Evolutionary conservation across 495 filamentous ascomycete genomes (phyloP).

Genomic region (Penicillium egyptiacum): DNA sequence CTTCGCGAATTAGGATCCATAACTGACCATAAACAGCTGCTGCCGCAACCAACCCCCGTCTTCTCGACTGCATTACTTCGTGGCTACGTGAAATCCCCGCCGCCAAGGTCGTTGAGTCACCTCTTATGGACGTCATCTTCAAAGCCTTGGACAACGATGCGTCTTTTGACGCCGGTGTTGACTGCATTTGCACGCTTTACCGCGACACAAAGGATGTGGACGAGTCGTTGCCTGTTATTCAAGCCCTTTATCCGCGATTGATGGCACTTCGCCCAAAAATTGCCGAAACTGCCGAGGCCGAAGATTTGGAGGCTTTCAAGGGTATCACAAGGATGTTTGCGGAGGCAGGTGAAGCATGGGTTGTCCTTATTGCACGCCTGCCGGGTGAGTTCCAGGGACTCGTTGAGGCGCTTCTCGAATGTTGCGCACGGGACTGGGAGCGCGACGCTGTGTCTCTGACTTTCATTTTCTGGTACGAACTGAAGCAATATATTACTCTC

Average conservation of each 20-base stretch:
- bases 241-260: constrained; percentile 79
- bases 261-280: constrained; percentile 80
- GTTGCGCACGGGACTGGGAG: constrained; percentile 80
- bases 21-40: constrained; percentile 37
- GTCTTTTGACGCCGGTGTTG: constrained; percentile 87
- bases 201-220: constrained; percentile 87
- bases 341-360: constrained; percentile 93
- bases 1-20: neutral
- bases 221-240: constrained; percentile 78
- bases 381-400: constrained; percentile 79
- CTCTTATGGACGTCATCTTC: constrained; percentile 78
- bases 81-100: constrained; percentile 93
- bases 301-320: constrained; percentile 85
- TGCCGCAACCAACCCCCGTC: constrained; percentile 82
- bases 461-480: constrained; percentile 96
- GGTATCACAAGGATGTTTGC: constrained; percentile 86
- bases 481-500: constrained; percentile 92
- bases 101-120: constrained; percentile 77
- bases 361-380: constrained; percentile 80
- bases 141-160: constrained; percentile 68
- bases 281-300: constrained; percentile 66
- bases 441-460: constrained; percentile 87
- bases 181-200: constrained; percentile 88
- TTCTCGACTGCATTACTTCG: constrained; percentile 92
- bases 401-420: constrained; percentile 88